phyloP scores from a whole-genome alignment of 805 yeast genomes.

The Yamadazyma takamatsuzukensis region DNA sequence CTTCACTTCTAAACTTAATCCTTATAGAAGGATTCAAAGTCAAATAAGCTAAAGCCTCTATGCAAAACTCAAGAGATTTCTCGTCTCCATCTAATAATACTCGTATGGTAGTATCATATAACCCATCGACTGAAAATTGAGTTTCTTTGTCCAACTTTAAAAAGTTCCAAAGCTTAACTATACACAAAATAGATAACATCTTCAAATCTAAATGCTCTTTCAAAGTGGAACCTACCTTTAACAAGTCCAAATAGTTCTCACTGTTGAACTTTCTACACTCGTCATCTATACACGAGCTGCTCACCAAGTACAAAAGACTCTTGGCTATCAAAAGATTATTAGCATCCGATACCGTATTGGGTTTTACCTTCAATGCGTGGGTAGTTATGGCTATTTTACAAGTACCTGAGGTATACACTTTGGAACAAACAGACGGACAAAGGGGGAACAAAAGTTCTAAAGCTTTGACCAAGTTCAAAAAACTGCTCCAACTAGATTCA shows the following conservation, averaged over 20 bases:
- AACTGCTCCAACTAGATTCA: conserved; percentile 7
- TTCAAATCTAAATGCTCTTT: conserved; percentile 17
- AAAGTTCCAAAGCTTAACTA: conserved; percentile 58
- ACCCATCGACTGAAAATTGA: conserved; percentile 18
- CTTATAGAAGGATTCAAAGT: conserved; percentile 34
- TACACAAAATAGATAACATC: conserved; percentile 39
- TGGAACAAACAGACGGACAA: conserved; percentile 19
- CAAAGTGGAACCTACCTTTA: conserved; percentile 26
- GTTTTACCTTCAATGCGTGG: conserved; percentile 11
- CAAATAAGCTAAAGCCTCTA: conserved; percentile 53
- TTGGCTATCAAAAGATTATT: conserved; percentile 1
- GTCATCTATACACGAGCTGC: conserved; percentile 48
- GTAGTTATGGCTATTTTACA: conserved; percentile 15
- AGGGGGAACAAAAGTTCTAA: conserved; percentile 26
- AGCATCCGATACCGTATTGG: conserved; percentile 3
- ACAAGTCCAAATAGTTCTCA: conserved; percentile 37
- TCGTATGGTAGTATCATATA: conserved; percentile 22
- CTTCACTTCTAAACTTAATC: conserved; percentile 31
- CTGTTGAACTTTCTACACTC: conserved; percentile 45
- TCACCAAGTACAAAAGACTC: conserved; percentile 12
- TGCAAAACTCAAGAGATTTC: conserved; percentile 11
- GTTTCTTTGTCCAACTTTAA: conserved; percentile 20
- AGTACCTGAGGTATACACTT: conserved; percentile 18
- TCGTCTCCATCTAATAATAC: too few relatives aligned
- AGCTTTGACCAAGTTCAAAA: conserved; percentile 18